phyloP scores from a whole-genome alignment of 148 eudicot genomes.

The Vaccinium myrtillus region DNA sequence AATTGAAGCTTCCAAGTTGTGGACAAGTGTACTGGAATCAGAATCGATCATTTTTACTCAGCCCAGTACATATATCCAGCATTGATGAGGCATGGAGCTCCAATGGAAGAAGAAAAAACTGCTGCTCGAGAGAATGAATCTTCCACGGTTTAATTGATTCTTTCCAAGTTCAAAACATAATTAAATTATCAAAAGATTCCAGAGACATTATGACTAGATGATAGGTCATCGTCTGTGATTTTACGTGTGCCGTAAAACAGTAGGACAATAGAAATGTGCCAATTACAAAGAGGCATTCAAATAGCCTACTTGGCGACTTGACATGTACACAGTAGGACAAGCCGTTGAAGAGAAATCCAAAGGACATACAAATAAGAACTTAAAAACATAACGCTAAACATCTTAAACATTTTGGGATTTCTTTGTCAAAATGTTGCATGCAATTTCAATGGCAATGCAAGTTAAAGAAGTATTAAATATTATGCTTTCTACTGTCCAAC shows the following conservation, averaged over 20 bases:
- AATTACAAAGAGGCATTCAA: neutral
- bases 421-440: neutral
- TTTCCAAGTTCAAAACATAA: neutral
- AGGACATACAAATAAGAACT: neutral
- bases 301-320: neutral
- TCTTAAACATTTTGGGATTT: neutral
- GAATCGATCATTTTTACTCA: neutral
- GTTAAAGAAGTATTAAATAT: neutral
- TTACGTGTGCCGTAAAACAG: neutral
- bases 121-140: neutral
- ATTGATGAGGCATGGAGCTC: neutral
- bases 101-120: neutral
- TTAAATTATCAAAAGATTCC: neutral
- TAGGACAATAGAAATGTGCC: neutral
- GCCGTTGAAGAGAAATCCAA: neutral
- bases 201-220: neutral
- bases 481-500: neutral
- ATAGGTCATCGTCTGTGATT: neutral
- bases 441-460: neutral
- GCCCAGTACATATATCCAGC: neutral
- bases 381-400: neutral
- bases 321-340: neutral
- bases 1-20: neutral
- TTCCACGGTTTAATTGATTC: neutral
- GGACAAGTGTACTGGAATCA: conserved; percentile 1